Conservation (phyloP, 768 basidiomycete species). For the Amanita muscaria region DNA sequence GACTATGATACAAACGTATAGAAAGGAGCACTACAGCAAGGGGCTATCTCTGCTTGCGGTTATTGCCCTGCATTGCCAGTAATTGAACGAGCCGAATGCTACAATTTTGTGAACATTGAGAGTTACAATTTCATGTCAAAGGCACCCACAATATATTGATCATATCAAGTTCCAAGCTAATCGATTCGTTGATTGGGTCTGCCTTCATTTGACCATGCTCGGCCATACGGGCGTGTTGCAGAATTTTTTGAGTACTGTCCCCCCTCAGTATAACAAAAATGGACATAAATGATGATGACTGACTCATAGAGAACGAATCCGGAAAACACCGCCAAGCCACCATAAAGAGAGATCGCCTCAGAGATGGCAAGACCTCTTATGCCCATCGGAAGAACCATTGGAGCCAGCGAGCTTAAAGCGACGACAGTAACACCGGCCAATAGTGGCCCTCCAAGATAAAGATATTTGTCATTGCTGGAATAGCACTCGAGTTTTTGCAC, state of each 20-base stretch:
- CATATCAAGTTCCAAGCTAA: constrained; percentile 77
- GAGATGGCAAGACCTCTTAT: constrained; percentile 66
- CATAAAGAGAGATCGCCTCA: constrained; percentile 77
- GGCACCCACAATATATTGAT: constrained; percentile 76
- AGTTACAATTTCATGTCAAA: neutral
- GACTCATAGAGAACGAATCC: constrained; percentile 86
- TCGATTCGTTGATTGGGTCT: constrained; percentile 74
- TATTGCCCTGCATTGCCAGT: constrained; percentile 57
- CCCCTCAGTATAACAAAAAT: neutral
- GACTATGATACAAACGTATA: constrained; percentile 5
- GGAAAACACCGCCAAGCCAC: constrained; percentile 80
- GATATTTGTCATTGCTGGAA: constrained; percentile 64
- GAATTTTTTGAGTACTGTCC: constrained; percentile 74
- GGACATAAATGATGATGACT: constrained; percentile 15
- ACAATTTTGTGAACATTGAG: neutral
- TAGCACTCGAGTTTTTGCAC: neutral
- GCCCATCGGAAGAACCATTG: constrained; percentile 82
- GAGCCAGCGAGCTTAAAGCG: constrained; percentile 78
- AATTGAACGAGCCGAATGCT: constrained; percentile 80
- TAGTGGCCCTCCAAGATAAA: constrained; percentile 81
- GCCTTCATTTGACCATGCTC: constrained; percentile 56
- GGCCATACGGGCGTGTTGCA: constrained; percentile 66
- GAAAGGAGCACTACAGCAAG: neutral
- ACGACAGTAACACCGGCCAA: constrained; percentile 86
- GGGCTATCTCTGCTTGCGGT: constrained; percentile 31